Evolutionary conservation across 1,139 yeast genomes (phyloP), one percentile per base, ranked within the genome.

Genomic region (Yueomyces sp.): DNA sequence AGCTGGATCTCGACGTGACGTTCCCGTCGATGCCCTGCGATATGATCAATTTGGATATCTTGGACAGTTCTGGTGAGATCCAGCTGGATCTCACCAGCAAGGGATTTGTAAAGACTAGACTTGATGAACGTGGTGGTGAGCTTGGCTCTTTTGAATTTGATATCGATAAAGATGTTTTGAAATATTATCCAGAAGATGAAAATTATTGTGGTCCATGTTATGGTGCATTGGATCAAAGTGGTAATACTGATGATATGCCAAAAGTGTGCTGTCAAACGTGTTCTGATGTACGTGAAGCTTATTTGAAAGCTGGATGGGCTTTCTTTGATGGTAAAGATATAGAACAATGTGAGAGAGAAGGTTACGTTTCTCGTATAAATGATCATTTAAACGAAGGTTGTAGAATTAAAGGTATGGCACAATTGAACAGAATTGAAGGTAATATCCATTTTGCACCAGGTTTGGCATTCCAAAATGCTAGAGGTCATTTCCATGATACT

Each of bases 391-490:
- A 71, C 45, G 96, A 89, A 64, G 98, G 98, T 6, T 91, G 98
- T 65, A 72, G 94, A 51, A 70, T 91, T 41, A 73, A 74, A 47
- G 98, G 98, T 35, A 70, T 75, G 33, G 81, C 94, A 7, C 70
- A 76, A 54, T 77, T 91, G 56, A 84, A 85, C 64, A 76, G 95
- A 63, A 84, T 91, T 37, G 78, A 84, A 31, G 98, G 98, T 37
- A 83, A 86, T 57, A 67, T 91, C 52, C 97, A 91, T 65, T 87
- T 91, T 69, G 96, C 96, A 1, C 97, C 98, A 2, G 98, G 98
- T 26, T 78, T 61, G 11, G 59, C 65, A 74, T 46, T 75, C 83
- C 40, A 70, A 69, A 42, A 65, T 40, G 65, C 66, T 6, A 76
- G 76, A 27, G 70, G 71, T 49, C 97, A 91, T 59, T 71, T 76